phyloP scores from a whole-genome alignment of 345 rosid species.

The Cardamine occulta region DNA sequence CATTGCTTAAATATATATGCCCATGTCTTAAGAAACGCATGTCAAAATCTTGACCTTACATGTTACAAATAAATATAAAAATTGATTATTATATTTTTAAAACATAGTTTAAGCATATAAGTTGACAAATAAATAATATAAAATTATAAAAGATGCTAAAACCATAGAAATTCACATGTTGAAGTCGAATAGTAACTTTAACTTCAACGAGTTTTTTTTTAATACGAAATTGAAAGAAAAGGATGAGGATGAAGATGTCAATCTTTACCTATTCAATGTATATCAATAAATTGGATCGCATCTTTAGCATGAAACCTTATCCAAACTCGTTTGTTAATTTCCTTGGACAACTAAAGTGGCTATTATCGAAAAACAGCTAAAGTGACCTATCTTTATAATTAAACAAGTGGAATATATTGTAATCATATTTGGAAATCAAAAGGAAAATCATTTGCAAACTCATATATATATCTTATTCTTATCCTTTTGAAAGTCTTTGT shows the following conservation, averaged over 20 bases:
- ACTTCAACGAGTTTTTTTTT: not conserved
- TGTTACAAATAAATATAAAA: slow-evolving; percentile 18
- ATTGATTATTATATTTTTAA: not conserved
- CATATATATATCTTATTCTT: not conserved
- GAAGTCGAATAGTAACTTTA: not conserved
- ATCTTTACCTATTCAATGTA: slow-evolving; percentile 39
- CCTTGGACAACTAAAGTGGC: slow-evolving; percentile 40
- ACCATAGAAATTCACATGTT: slow-evolving; percentile 32
- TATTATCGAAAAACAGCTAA: slow-evolving; percentile 24
- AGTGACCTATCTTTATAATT: not conserved
- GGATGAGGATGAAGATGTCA: slow-evolving; percentile 38
- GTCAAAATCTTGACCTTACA: slow-evolving; percentile 30
- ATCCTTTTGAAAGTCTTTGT: slow-evolving; percentile 22
- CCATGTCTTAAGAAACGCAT: slow-evolving; percentile 12
- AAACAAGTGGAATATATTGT: slow-evolving; percentile 27
- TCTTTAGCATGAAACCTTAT: slow-evolving; percentile 41
- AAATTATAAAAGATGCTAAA: not conserved
- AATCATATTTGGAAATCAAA: slow-evolving; percentile 16
- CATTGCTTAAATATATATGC: slow-evolving; percentile 11
- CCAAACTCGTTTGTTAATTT: slow-evolving; percentile 9
- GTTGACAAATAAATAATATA: slow-evolving; percentile 20
- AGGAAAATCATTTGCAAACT: slow-evolving; percentile 1
- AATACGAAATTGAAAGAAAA: not conserved
- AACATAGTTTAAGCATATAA: not conserved
- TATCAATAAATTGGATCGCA: slow-evolving; percentile 35